Percentiles rank a stretch among this genome's conserved stretches.
These are phyloP conservation scores for Trichosanthes truncata DNA, from an alignment of 306 rosid species.

Conservation along the genomic window DNA sequence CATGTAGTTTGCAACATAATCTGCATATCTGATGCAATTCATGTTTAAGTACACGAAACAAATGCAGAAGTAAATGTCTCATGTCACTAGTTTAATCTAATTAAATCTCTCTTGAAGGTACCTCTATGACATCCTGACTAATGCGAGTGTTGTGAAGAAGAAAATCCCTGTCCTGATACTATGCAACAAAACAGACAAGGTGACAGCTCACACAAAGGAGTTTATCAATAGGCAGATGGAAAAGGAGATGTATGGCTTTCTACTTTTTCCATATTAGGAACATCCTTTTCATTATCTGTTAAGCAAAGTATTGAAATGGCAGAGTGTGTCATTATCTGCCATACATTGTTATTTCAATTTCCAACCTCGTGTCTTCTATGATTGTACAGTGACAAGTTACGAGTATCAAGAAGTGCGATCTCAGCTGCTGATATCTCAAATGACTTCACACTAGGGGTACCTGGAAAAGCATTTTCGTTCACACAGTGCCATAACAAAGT, in stretches of 20 bases:
- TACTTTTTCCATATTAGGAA: not conserved
- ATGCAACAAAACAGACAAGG: conserved; percentile 92
- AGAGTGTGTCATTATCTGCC: not conserved
- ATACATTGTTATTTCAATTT: not conserved
- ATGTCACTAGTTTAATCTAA: not conserved
- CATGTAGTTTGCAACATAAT: not conserved
- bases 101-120: conserved; percentile 36
- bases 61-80: not conserved
- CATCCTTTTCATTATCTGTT: not conserved
- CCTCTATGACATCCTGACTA: conserved; percentile 77
- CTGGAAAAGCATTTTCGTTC: conserved; percentile 62
- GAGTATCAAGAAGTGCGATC: conserved; percentile 72
- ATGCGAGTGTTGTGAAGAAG: conserved; percentile 82
- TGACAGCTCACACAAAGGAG: conserved; percentile 91
- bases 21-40: not conserved
- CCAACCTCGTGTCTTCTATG: not conserved
- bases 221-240: conserved; percentile 80
- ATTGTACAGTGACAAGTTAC: conserved; percentile 63
- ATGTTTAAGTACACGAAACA: not conserved
- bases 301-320: not conserved
- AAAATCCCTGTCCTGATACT: conserved; percentile 77
- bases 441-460: conserved; percentile 67
- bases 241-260: conserved; percentile 74
- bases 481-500: conserved; percentile 74
- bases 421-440: conserved; percentile 67